Evolutionary conservation across 139 green algal genomes (phyloP).

Genomic region (Diplosphaera chodatii): DNA sequence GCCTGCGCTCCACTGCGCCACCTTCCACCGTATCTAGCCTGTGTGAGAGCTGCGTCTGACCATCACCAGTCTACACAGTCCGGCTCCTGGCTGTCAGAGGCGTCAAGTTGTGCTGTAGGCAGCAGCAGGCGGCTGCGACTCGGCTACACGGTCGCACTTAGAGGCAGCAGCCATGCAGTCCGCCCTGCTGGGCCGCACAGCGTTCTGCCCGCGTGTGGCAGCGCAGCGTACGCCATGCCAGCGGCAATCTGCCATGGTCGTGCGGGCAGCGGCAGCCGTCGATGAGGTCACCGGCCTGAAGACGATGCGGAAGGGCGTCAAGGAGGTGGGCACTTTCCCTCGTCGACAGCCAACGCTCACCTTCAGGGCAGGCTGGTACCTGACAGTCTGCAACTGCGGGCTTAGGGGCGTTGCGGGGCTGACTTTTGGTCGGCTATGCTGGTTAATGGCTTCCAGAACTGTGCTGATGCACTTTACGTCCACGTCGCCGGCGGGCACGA

Average conservation of each 20-base stretch:
- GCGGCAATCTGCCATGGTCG: neutral
- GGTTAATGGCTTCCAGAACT: neutral
- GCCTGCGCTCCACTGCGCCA: too few species aligned
- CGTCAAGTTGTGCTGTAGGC: neutral
- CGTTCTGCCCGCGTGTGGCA: neutral
- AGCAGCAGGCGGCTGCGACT: neutral
- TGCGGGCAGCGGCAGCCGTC: neutral
- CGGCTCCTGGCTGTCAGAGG: neutral
- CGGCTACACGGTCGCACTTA: neutral
- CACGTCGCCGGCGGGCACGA: neutral
- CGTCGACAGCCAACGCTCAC: too few species aligned
- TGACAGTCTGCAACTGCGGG: too few species aligned
- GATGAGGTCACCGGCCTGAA: conserved; percentile 58
- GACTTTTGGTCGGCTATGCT: too few species aligned
- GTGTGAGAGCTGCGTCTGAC: too few species aligned
- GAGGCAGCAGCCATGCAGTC: neutral
- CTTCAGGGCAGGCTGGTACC: too few species aligned
- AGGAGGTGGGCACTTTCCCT: conserved; percentile 51
- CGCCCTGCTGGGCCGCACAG: neutral
- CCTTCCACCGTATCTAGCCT: too few species aligned
- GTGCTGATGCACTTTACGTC: neutral
- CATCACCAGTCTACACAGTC: too few species aligned
- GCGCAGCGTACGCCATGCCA: neutral
- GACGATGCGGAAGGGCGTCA: conserved; percentile 82
- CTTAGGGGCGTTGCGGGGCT: too few species aligned